Evolutionary conservation across 2,329 filamentous ascomycete genomes (phyloP).

Genomic region (Botrytis byssoidea): DNA sequence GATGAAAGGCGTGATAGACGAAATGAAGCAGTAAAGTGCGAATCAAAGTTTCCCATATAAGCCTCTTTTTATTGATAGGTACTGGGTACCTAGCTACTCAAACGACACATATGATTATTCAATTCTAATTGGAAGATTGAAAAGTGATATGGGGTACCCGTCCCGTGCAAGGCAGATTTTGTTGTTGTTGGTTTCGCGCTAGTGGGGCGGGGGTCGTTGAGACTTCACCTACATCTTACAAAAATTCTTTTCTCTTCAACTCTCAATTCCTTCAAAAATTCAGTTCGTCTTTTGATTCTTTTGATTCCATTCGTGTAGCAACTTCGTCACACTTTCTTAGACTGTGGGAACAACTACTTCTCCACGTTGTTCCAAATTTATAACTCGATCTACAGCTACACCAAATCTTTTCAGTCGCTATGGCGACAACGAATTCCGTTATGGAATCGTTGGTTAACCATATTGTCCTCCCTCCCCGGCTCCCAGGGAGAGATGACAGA

Average conservation of each 20-base stretch:
- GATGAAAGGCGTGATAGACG: neutral
- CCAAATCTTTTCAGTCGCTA: neutral
- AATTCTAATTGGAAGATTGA: neutral
- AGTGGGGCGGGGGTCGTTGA: neutral
- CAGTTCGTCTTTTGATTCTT: neutral
- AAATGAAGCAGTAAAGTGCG: neutral
- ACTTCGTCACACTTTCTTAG: neutral
- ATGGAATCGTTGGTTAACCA: constrained; percentile 30
- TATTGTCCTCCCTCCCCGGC: constrained; percentile 26
- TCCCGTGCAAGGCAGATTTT: neutral
- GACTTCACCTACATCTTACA: neutral
- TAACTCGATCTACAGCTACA: neutral
- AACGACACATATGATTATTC: neutral
- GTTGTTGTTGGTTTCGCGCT: neutral
- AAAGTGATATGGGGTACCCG: neutral
- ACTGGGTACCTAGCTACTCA: neutral
- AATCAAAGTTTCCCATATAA: neutral
- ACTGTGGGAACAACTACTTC: neutral
- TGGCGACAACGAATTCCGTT: constrained; percentile 7
- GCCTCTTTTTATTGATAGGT: neutral
- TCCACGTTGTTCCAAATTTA: neutral
- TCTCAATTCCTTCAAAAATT: neutral
- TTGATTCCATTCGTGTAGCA: neutral
- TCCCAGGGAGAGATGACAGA: constrained; percentile 29
- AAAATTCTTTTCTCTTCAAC: neutral